Evolutionary conservation across 169 alveolate genomes (phyloP).

Genomic region (Cryptosporidium bovis): DNA sequence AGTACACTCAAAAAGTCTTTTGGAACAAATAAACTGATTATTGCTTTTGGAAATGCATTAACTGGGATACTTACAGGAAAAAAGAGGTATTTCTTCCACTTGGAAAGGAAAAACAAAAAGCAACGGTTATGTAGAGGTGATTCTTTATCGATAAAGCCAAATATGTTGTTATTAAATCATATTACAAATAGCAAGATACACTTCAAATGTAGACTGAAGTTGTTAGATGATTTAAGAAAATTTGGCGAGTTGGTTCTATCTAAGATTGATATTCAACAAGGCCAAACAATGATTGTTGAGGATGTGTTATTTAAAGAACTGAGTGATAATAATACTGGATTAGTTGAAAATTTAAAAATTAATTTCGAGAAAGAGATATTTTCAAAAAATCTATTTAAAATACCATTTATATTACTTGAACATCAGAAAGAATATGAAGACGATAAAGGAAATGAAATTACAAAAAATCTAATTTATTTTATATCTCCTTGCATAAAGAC

Average conservation of each 20-base stretch:
- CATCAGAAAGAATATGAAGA: not conserved
- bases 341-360: slow-evolving; percentile 2
- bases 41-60: slow-evolving; percentile 16
- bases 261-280: not conserved
- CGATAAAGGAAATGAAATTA: too few species aligned
- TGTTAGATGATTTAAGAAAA: slow-evolving; percentile 11
- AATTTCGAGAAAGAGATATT: not conserved
- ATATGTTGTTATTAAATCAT: slow-evolving; percentile 27
- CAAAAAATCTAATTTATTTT: not conserved
- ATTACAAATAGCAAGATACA: not conserved
- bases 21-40: slow-evolving; percentile 31
- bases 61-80: slow-evolving; percentile 11
- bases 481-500: slow-evolving; percentile 50
- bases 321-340: not conserved
- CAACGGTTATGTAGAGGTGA: not conserved
- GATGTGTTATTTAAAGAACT: slow-evolving; percentile 16
- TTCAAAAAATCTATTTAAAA: slow-evolving; percentile 23
- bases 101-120: slow-evolving; percentile 8
- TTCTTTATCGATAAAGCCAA: not conserved
- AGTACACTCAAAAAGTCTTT: not conserved
- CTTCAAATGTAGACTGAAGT: slow-evolving; percentile 9
- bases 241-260: slow-evolving; percentile 38
- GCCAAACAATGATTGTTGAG: slow-evolving; percentile 9
- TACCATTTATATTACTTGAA: slow-evolving; percentile 38
- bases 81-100: slow-evolving; percentile 22